phyloP scores from a whole-genome alignment of 2,329 filamentous ascomycete genomes.

The Karstenula rhodostoma region DNA sequence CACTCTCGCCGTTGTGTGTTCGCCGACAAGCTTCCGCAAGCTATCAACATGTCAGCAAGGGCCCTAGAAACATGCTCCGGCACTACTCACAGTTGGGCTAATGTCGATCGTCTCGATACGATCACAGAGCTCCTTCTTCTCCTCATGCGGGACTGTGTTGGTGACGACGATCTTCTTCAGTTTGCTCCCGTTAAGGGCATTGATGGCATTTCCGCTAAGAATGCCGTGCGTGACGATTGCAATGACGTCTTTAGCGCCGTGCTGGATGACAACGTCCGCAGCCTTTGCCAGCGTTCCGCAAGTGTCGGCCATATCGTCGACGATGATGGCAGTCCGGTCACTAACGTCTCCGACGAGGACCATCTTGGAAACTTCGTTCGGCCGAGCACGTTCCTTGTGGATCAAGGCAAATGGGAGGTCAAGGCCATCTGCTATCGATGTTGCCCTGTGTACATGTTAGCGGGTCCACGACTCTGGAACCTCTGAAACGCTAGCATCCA shows the following conservation, averaged over 20 bases:
- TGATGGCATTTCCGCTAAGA: slow-evolving; percentile 84
- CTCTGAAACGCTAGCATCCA: background rate
- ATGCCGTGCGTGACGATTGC: slow-evolving; percentile 97
- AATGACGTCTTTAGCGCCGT: slow-evolving; percentile 86
- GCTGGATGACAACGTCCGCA: slow-evolving; percentile 84
- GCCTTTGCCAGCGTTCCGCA: slow-evolving; percentile 90
- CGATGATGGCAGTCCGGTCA: slow-evolving; percentile 91
- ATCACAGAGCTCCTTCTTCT: slow-evolving; percentile 79
- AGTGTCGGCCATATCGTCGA: slow-evolving; percentile 98
- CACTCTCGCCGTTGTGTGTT: slow-evolving; percentile 76
- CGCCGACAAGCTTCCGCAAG: slow-evolving; percentile 75
- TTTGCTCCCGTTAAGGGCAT: slow-evolving; percentile 81
- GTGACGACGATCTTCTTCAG: slow-evolving; percentile 85
- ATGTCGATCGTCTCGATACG: slow-evolving; percentile 92
- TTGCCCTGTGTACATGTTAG: slow-evolving; percentile 65
- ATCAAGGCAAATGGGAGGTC: slow-evolving; percentile 93
- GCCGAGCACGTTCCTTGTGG: slow-evolving; percentile 93
- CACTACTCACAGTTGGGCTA: slow-evolving; percentile 70
- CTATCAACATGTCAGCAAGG: slow-evolving; percentile 37
- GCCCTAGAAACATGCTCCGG: slow-evolving; percentile 7
- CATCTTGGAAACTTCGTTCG: slow-evolving; percentile 91
- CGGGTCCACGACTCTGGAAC: background rate
- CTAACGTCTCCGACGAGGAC: slow-evolving; percentile 93
- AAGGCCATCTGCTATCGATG: slow-evolving; percentile 89
- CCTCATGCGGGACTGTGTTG: slow-evolving; percentile 83